Conservation (phyloP, 1,139 yeast species). For the Pneumocystis sp. region DNA sequence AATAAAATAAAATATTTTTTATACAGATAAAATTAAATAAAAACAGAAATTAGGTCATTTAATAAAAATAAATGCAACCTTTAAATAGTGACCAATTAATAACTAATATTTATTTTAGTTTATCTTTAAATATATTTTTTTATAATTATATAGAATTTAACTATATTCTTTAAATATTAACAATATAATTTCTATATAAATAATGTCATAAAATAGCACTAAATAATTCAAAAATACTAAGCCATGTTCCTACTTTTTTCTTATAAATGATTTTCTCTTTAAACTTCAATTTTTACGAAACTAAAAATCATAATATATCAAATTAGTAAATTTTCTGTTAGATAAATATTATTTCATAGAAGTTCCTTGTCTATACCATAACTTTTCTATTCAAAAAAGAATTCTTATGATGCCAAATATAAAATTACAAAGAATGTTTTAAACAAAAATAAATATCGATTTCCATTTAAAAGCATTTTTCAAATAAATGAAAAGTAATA, state of each 20-base stretch:
- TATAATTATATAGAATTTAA: not conserved
- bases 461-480: not conserved
- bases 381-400: not conserved
- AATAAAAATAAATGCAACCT: not conserved
- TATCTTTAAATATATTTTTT: not conserved
- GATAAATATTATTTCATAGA: not conserved
- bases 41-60: not conserved
- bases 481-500: slow-evolving; percentile 1
- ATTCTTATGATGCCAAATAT: not conserved
- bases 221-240: not conserved
- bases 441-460: not conserved
- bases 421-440: not conserved
- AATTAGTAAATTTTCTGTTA: not conserved
- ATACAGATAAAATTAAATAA: not conserved
- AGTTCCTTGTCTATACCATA: too few species aligned
- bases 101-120: not conserved
- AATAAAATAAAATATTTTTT: not conserved
- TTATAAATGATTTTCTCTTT: not conserved
- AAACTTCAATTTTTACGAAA: not conserved
- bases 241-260: not conserved
- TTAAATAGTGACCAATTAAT: not conserved
- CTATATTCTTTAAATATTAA: not conserved
- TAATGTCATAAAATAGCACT: not conserved
- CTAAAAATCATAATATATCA: not conserved
- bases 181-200: not conserved